Conservation (phyloP, 163 green algal genomes). For the Scenedesmus sp. region DNA sequence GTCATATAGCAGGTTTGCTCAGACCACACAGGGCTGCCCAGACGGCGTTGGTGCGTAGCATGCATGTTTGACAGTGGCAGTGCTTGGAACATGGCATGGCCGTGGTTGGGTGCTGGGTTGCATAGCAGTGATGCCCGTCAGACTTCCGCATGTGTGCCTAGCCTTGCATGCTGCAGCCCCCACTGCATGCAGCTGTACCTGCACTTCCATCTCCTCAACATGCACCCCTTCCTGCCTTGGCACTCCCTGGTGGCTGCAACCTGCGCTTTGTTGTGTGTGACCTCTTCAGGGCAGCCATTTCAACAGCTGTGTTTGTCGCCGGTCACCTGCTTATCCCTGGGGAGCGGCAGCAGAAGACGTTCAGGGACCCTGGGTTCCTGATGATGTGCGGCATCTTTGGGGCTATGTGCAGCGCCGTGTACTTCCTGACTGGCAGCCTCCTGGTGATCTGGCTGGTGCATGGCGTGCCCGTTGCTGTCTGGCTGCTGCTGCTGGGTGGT, state of each 20-base stretch:
- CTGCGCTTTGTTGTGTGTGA: not conserved
- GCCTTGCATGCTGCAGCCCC: not conserved
- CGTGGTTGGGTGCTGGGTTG: no score
- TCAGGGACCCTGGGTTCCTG: conserved; percentile 14
- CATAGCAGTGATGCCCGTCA: no score
- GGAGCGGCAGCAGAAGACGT: conserved; percentile 8
- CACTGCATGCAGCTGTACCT: not conserved
- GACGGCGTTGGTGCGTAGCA: no score
- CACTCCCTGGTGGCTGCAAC: not conserved
- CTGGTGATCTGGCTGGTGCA: conserved; percentile 42
- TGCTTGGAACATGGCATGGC: no score
- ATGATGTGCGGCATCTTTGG: conserved; percentile 21
- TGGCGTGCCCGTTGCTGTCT: conserved; percentile 35
- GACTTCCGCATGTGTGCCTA: no score
- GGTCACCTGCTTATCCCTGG: conserved; percentile 41
- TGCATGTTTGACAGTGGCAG: no score
- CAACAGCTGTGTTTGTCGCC: conserved; percentile 25
- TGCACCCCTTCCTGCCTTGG: no score
- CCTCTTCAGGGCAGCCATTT: conserved; percentile 12
- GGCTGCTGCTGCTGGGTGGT: conserved; percentile 38
- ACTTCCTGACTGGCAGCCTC: conserved; percentile 35
- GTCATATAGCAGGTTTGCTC: no score
- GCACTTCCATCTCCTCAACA: no score
- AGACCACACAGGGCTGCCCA: no score
- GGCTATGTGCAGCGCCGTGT: conserved; percentile 42